Evolutionary conservation across 1,284 basidiomycete species (phyloP).

Genomic region (Schizopora paradoxa): DNA sequence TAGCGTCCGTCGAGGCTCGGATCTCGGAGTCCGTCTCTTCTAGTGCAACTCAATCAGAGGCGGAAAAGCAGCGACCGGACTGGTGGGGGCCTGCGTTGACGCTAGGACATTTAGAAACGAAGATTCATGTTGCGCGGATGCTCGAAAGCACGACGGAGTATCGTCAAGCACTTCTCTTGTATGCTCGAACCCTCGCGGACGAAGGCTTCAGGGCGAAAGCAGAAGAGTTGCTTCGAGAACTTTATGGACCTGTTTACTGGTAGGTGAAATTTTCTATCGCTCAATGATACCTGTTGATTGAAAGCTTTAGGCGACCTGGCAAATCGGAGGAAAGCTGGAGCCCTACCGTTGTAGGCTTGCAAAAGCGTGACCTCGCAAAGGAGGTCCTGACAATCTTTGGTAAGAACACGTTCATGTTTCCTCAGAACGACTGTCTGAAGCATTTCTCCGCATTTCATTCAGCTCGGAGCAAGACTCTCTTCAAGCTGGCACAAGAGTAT

Average conservation of each 20-base stretch:
- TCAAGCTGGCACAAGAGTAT: constrained; percentile 30
- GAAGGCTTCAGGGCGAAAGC: constrained; percentile 82
- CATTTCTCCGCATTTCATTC: neutral
- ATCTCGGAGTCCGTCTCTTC: constrained; percentile 40
- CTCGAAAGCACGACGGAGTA: constrained; percentile 82
- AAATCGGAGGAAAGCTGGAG: constrained; percentile 59
- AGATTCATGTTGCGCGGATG: constrained; percentile 63
- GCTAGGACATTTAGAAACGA: constrained; percentile 79
- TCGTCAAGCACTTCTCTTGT: constrained; percentile 66
- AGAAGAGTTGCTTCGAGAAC: constrained; percentile 82
- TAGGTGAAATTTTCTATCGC: constrained; percentile 32
- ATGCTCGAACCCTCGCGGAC: constrained; percentile 79
- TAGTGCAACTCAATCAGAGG: constrained; percentile 28
- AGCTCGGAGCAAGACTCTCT: constrained; percentile 28
- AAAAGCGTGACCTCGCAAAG: constrained; percentile 74
- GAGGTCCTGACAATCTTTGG: constrained; percentile 77
- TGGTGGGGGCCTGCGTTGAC: constrained; percentile 81
- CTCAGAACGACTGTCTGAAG: neutral
- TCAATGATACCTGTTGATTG: constrained; percentile 5
- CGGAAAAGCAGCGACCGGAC: constrained; percentile 42
- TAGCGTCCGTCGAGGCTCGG: constrained; percentile 50
- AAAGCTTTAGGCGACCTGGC: constrained; percentile 51
- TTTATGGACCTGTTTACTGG: constrained; percentile 86
- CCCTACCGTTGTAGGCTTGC: constrained; percentile 59
- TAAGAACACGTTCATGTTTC: constrained; percentile 27